Base-by-base conservation (phyloP, 768 basidiomycete species). In the Boletus bicolor region DNA sequence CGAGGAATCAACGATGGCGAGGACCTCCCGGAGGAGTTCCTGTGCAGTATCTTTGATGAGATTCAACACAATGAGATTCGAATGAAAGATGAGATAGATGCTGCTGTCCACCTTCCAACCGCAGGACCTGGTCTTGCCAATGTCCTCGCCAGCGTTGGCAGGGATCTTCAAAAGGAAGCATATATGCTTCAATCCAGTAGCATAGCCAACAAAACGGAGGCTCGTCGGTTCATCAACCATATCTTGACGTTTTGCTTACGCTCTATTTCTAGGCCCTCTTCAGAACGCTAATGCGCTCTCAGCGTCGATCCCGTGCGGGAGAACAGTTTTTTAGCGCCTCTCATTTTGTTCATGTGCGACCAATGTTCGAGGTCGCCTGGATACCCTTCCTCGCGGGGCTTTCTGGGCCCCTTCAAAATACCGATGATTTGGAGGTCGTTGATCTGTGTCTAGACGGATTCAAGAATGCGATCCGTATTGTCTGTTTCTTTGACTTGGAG, bases 341-440 rank as follows among this genome's bases (percentile, higher is more conserved):
- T 0, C 91, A 98, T 66, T 92, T 94, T 58, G 84, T 98, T 54
- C 97, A 99, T 69, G 96, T 98, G 57, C 83, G 86, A 37, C 96
- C 97, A 19, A 99, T 99, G 97, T 97, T 99, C 64, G 96, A 98
- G 72, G 95, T 98, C 7, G 95, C 93, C 21, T 99, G 97, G 97
- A 98, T 98, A 75, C 86, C 97, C 1, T 95, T 98, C 73, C 80
- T 99, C 24, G 96, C 97, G 14, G 95, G 94, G 11, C 78, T 98
- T 30, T 98, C 97, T 9, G 92, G 86, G 0, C 96, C 94, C 15
- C 78, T 98, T 43, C 97, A 98, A 70, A 91, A 94, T 55, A 93
- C 94, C 1, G 93, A 98, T 66, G 95, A 97, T 71, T 76, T 94
- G 45, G 95, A 96, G 67, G 77, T 94, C 17, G 91, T 98, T 58